Percentiles rank a stretch among this genome's conserved stretches.
phyloP scores from a whole-genome alignment of 495 filamentous ascomycete species.

The Penicillium canariense region DNA sequence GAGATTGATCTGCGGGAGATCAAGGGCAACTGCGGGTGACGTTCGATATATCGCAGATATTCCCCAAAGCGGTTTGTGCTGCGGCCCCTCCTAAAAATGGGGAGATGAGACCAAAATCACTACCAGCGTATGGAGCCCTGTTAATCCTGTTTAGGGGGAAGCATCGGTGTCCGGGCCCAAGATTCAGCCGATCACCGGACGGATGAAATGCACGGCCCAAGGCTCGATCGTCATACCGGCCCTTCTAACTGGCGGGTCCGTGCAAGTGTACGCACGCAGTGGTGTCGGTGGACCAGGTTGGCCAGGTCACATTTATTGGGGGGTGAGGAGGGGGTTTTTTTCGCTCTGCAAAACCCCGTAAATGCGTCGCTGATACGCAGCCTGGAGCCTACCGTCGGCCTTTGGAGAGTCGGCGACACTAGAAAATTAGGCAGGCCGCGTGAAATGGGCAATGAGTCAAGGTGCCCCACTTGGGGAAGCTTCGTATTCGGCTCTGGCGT shows the following conservation, averaged over 20 bases:
- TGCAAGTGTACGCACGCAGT: neutral
- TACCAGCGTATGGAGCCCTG: neutral
- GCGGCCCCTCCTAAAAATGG: neutral
- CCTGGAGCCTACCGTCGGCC: no score
- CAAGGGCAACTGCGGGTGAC: no score
- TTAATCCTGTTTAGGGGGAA: neutral
- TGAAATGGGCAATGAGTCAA: constrained; percentile 1
- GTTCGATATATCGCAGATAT: neutral
- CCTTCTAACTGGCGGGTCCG: neutral
- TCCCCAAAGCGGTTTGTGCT: neutral
- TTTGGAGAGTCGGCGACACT: neutral
- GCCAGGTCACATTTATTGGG: no score
- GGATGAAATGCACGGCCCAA: neutral
- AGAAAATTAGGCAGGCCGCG: neutral
- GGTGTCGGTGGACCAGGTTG: neutral
- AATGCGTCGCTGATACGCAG: no score
- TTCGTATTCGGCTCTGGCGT: constrained; percentile 2
- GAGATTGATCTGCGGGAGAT: neutral
- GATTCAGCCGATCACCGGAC: neutral
- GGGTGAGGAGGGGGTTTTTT: no score
- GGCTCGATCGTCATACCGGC: neutral
- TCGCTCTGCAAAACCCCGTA: no score
- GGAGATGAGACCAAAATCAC: neutral
- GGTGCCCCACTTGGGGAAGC: neutral
- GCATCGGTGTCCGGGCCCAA: neutral